A percentile compares a stretch with the other conserved stretches of the same genome.
These are phyloP conservation scores for Apiotrichum gamsii DNA, from an alignment of 1,284 basidiomycete species.

Conservation along the genomic window DNA sequence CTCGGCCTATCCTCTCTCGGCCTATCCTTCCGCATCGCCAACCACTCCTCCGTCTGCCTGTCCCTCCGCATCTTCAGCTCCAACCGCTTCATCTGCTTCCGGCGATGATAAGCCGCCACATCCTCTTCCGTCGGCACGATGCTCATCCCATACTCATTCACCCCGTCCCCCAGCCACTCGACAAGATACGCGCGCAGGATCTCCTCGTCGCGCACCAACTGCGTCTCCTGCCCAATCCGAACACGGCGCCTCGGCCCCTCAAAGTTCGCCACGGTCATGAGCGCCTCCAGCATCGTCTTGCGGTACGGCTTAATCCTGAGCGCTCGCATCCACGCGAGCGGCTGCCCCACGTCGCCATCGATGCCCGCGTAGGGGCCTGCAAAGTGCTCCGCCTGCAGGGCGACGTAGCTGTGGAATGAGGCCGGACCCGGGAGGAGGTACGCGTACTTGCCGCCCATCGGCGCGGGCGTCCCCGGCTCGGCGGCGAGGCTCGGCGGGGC, in stretches of 20 bases:
- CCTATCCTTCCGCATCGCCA: no score
- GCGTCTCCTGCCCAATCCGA: conserved; percentile 42
- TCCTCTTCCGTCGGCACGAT: conserved; percentile 53
- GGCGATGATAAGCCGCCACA: conserved; percentile 18
- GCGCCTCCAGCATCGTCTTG: conserved; percentile 57
- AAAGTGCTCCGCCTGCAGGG: conserved; percentile 56
- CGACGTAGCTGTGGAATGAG: conserved; percentile 60
- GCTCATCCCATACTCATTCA: neutral
- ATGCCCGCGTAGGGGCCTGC: no score
- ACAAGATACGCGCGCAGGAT: conserved; percentile 58
- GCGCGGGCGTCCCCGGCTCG: neutral
- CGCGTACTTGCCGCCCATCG: conserved; percentile 27
- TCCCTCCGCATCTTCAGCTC: no score
- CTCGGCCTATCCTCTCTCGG: no score
- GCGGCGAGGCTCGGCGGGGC: neutral
- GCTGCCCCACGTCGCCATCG: conserved; percentile 46
- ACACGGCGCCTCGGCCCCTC: conserved; percentile 58
- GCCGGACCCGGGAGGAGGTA: conserved; percentile 52
- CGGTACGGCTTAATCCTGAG: conserved; percentile 54
- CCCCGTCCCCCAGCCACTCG: conserved; percentile 59
- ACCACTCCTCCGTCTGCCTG: no score
- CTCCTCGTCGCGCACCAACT: conserved; percentile 49
- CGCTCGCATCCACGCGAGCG: conserved; percentile 69
- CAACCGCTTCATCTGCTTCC: no score
- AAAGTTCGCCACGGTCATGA: conserved; percentile 67